Conservation (phyloP, 768 basidiomycete genomes). For the Coprinopsis strossmayeri region DNA sequence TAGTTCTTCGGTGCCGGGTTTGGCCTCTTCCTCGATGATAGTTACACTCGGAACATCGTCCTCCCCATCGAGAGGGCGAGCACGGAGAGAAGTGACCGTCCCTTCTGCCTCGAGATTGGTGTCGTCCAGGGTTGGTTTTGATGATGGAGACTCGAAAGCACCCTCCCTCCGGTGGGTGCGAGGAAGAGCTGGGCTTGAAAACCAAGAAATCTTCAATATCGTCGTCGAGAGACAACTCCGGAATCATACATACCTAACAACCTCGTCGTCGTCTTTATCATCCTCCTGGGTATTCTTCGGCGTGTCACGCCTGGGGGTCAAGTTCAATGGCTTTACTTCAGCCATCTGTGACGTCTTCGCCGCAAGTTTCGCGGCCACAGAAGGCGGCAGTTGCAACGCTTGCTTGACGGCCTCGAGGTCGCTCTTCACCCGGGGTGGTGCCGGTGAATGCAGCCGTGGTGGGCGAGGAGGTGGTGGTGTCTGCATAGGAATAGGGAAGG, state of each 20-base stretch:
- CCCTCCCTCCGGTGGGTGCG: conserved; percentile 16
- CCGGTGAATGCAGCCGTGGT: conserved; percentile 55
- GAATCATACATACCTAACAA: neutral
- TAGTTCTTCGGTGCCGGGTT: neutral
- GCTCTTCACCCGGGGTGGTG: conserved; percentile 28
- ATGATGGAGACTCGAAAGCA: conserved; percentile 7
- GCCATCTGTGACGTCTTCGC: conserved; percentile 15
- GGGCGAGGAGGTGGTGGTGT: conserved; percentile 53
- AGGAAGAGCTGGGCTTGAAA: conserved; percentile 9
- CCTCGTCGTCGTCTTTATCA: neutral
- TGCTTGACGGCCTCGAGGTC: conserved; percentile 57
- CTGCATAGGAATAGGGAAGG: conserved; percentile 38
- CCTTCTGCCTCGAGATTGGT: neutral
- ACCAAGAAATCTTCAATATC: neutral
- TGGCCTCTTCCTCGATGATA: conserved; percentile 1
- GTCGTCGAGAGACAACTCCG: neutral
- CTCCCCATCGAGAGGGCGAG: neutral
- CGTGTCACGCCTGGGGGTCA: neutral
- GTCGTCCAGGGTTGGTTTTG: neutral
- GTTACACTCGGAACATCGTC: conserved; percentile 7
- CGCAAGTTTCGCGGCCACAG: conserved; percentile 42
- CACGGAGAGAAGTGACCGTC: neutral
- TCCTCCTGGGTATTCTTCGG: neutral
- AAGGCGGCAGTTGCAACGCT: conserved; percentile 51
- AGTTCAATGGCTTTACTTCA: neutral